Percentiles rank a stretch among this genome's conserved stretches.
Conservation (phyloP, 2,329 filamentous ascomycete genomes). For the Aspergillus awamori region DNA sequence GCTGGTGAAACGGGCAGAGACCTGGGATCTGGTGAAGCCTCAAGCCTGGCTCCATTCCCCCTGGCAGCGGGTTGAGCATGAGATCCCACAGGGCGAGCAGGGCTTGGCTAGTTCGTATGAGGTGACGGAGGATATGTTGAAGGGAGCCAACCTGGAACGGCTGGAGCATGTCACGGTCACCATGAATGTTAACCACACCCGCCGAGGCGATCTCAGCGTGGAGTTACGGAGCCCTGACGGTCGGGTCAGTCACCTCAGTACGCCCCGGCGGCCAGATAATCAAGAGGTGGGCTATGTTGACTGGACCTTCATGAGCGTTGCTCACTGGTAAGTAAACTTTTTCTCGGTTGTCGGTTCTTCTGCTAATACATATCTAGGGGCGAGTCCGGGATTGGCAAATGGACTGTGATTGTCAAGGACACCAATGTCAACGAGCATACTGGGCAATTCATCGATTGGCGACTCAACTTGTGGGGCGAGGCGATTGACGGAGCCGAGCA, state of each 20-base stretch:
- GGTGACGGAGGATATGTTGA: conserved; percentile 78
- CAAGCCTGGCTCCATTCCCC: conserved; percentile 94
- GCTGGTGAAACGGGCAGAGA: conserved; percentile 82
- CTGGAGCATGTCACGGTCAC: conserved; percentile 95
- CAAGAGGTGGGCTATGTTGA: conserved; percentile 74
- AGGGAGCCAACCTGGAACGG: conserved; percentile 78
- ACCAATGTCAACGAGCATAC: conserved; percentile 73
- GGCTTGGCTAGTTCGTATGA: conserved; percentile 81
- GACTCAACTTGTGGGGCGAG: conserved; percentile 92
- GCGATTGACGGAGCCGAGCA: conserved; percentile 75
- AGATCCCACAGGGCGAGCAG: conserved; percentile 80
- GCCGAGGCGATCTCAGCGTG: conserved; percentile 87
- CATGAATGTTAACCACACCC: conserved; percentile 90
- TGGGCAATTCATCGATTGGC: conserved; percentile 87
- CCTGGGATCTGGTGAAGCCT: conserved; percentile 86
- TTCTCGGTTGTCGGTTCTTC: background rate
- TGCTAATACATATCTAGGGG: conserved; percentile 62
- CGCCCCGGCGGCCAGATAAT: conserved; percentile 70
- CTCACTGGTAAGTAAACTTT: conserved; percentile 72
- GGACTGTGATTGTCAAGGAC: conserved; percentile 90
- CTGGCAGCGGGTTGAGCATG: conserved; percentile 86
- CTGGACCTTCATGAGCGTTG: conserved; percentile 99
- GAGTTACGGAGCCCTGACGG: conserved; percentile 84
- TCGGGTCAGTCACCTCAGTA: conserved; percentile 80
- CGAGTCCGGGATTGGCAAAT: conserved; percentile 81